Conservation (phyloP, 345 rosid species). For the Noccaea bulbosa region DNA sequence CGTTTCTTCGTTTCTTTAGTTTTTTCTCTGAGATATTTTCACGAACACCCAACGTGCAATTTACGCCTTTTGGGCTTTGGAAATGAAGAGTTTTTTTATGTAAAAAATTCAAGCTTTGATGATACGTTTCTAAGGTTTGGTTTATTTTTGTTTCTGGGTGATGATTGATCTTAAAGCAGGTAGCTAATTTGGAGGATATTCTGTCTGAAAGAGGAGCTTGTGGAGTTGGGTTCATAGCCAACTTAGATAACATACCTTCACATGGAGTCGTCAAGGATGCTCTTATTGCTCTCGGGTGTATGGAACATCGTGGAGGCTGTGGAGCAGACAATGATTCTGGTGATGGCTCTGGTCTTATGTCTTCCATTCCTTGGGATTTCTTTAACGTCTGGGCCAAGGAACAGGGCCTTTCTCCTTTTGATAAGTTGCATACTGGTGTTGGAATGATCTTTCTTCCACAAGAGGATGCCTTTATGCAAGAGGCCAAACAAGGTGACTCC, state of each 20-base stretch:
- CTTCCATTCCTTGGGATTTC: slow-evolving; percentile 95
- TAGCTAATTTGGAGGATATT: slow-evolving; percentile 85
- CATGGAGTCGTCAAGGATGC: slow-evolving; percentile 82
- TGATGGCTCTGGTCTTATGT: slow-evolving; percentile 96
- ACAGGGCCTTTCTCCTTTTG: slow-evolving; percentile 76
- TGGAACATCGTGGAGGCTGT: slow-evolving; percentile 99
- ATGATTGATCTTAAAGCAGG: slow-evolving; percentile 46
- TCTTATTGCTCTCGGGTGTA: slow-evolving; percentile 90
- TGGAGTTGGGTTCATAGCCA: slow-evolving; percentile 99
- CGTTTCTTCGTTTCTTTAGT: neutral
- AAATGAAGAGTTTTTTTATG: neutral
- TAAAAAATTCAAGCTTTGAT: neutral
- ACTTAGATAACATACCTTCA: slow-evolving; percentile 85
- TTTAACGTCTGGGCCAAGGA: slow-evolving; percentile 77
- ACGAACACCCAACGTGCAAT: neutral
- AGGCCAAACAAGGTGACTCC: slow-evolving; percentile 81
- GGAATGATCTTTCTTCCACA: slow-evolving; percentile 93
- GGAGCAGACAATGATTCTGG: slow-evolving; percentile 99
- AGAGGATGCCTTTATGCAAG: slow-evolving; percentile 59
- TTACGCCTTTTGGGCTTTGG: neutral
- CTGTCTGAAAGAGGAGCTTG: slow-evolving; percentile 96
- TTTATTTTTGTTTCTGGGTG: neutral
- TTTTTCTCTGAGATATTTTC: neutral
- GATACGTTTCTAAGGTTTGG: slow-evolving; percentile 1
- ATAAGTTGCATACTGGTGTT: slow-evolving; percentile 87